Evolutionary conservation across 306 rosid species (phyloP), one percentile per base, ranked within the genome.

Genomic region (Acmispon strigosus): DNA sequence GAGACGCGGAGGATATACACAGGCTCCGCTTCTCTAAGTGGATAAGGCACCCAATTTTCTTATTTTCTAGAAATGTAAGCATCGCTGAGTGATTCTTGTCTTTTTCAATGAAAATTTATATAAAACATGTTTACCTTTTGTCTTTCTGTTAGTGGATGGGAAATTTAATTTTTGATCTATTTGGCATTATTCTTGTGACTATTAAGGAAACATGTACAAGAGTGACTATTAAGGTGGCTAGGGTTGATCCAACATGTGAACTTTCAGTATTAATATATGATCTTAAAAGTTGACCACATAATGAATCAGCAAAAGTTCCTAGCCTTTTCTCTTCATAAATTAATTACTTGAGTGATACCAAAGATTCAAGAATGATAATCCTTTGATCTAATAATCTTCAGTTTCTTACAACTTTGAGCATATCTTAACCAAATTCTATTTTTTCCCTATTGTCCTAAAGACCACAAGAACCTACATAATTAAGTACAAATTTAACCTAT

Each of bases 361-460:
- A 72, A 42, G 17, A 75, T 78, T 51, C 43, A 59, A 20, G 37
- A 79, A 17, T 74, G 63, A 49, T 22, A 73, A 55, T 73, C 54
- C 72, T 79, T 59, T 51, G 13, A 58, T 50, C 74, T 57, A 57
- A 50, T 51, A 32, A 32, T 32, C 37, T 66, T 54, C 3, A 47
- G 19, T 63, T 81, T 72, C 62, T 76, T 67, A 78, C 84, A 76
- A 80, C 73, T 65, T 65, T 50, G 72, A 76, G 75, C 60, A 76
- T 6, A 47, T 67, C 74, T 71, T 67, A 70, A 66, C 60, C 66
- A 80, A 87, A 53, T 79, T 51, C 77, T 78, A 69, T 66, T 71
- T 52, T 72, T 22, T 53, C 59, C 66, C 66, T 69, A 66, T 53
- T n/a, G 17, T 72, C 80, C 85, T 77, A 78, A 55, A 37, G 47